phyloP scores from a whole-genome alignment of 495 filamentous ascomycete genomes.

The Lindgomyces ingoldianus region DNA sequence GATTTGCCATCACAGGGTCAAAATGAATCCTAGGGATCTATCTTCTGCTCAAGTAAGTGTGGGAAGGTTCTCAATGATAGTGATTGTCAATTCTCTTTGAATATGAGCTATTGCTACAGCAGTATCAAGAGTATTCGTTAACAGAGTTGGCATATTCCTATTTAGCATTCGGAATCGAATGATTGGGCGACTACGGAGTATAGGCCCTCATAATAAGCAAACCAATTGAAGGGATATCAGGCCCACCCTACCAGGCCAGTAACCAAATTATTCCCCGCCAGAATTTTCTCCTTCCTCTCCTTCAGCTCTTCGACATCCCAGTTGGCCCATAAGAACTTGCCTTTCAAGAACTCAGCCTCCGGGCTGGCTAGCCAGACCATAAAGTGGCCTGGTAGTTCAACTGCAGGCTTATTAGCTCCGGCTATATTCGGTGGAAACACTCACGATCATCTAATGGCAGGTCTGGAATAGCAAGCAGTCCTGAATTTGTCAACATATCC shows the following conservation, averaged over 20 bases:
- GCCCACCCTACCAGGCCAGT: constrained; percentile 32
- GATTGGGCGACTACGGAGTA: too few relatives aligned
- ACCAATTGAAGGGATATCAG: too few relatives aligned
- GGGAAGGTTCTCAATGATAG: too few relatives aligned
- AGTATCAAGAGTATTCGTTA: too few relatives aligned
- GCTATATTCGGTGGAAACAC: constrained; percentile 1
- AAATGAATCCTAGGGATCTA: too few relatives aligned
- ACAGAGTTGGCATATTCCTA: too few relatives aligned
- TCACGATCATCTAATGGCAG: constrained; percentile 48
- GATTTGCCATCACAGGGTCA: too few relatives aligned
- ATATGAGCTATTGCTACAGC: too few relatives aligned
- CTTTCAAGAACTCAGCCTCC: constrained; percentile 54
- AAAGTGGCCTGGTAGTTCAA: constrained; percentile 49
- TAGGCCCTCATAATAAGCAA: too few relatives aligned
- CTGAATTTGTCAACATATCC: constrained; percentile 49
- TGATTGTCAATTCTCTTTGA: too few relatives aligned
- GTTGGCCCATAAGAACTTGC: constrained; percentile 54
- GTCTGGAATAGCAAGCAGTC: constrained; percentile 44
- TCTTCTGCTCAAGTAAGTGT: too few relatives aligned
- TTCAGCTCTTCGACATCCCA: constrained; percentile 61
- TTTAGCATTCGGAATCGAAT: too few relatives aligned
- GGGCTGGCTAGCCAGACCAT: constrained; percentile 54
- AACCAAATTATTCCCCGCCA: constrained; percentile 16
- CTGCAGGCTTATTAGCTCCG: constrained; percentile 36
- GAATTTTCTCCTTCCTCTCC: constrained; percentile 47